Conservation (phyloP, 768 basidiomycete species). For the Pilatotrama ljubarskyi region DNA sequence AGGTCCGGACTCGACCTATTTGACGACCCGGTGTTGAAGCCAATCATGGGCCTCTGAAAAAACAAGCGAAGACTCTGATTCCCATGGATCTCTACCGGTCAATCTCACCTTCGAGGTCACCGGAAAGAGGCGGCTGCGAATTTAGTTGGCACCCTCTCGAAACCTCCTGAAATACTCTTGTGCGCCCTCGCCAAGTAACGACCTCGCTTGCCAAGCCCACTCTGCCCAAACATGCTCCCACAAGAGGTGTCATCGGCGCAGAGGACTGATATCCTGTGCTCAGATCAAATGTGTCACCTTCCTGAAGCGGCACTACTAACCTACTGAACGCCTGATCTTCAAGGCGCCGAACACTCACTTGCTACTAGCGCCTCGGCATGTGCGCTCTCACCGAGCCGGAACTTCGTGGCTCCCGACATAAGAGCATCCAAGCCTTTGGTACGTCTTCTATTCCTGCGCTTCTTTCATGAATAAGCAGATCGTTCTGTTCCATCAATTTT, state of each 20-base stretch:
- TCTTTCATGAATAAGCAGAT: background rate
- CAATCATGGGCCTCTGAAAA: background rate
- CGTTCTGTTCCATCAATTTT: background rate
- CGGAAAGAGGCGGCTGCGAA: too few species aligned
- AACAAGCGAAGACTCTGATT: background rate
- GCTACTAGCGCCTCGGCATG: background rate
- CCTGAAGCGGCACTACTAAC: background rate
- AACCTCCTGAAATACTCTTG: too few species aligned
- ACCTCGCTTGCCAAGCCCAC: background rate
- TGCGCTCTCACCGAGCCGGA: conserved; percentile 2
- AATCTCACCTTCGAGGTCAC: background rate
- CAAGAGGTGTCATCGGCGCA: background rate
- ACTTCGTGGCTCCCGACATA: background rate
- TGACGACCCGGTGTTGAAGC: background rate
- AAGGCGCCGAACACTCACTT: background rate
- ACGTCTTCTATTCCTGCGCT: background rate
- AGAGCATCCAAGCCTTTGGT: conserved; percentile 1
- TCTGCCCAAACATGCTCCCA: background rate
- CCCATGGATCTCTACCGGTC: background rate
- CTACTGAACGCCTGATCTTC: conserved; percentile 3
- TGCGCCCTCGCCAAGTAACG: background rate
- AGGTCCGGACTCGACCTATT: too few species aligned
- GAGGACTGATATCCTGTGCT: too few species aligned
- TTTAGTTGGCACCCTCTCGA: too few species aligned
- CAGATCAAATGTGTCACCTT: too few species aligned